Percentiles rank a stretch among this genome's conserved stretches.
These are phyloP conservation scores for Bipolaris oryzae DNA, from an alignment of 2,329 filamentous ascomycete genomes.

Conservation along the genomic window DNA sequence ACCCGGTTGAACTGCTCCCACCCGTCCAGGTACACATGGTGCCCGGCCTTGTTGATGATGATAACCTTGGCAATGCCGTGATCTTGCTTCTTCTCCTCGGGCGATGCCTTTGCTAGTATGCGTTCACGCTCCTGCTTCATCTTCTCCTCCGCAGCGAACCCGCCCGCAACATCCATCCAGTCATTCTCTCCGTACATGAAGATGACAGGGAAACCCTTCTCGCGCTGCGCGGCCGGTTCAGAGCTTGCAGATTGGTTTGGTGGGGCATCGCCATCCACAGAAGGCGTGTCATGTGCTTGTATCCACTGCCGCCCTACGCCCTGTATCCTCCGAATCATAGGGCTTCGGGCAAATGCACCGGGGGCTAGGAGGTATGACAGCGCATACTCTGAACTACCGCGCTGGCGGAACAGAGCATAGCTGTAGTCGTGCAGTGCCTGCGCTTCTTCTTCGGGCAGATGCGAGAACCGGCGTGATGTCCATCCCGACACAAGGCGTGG, in stretches of 20 bases:
- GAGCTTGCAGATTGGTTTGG: slow-evolving; percentile 9
- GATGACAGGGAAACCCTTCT: slow-evolving; percentile 79
- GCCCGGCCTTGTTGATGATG: slow-evolving; percentile 73
- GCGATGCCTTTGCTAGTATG: slow-evolving; percentile 65
- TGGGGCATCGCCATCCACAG: slow-evolving; percentile 35
- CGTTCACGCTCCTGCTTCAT: slow-evolving; percentile 70
- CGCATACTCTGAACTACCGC: slow-evolving; percentile 91
- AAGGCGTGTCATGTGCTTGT: slow-evolving; percentile 31
- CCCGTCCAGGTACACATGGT: slow-evolving; percentile 75
- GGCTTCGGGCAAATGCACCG: slow-evolving; percentile 87
- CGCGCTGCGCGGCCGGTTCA: slow-evolving; percentile 42
- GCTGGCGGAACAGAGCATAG: slow-evolving; percentile 91
- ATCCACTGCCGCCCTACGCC: slow-evolving; percentile 77
- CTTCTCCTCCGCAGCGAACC: slow-evolving; percentile 78
- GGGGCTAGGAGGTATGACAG: slow-evolving; percentile 91
- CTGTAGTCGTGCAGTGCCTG: slow-evolving; percentile 89
- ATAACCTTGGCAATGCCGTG: slow-evolving; percentile 83
- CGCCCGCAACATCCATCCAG: slow-evolving; percentile 97
- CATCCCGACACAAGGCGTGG: slow-evolving; percentile 92
- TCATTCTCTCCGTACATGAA: slow-evolving; percentile 98
- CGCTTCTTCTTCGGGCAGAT: slow-evolving; percentile 79
- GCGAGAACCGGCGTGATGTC: slow-evolving; percentile 90
- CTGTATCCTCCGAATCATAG: slow-evolving; percentile 85
- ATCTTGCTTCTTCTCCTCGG: slow-evolving; percentile 72
- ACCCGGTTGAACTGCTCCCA: slow-evolving; percentile 72